A percentile compares a stretch with the other conserved stretches of the same genome.
These are phyloP conservation scores for Amoebophrya sp. DNA, from an alignment of 169 alveolate species.

Conservation along the genomic window DNA sequence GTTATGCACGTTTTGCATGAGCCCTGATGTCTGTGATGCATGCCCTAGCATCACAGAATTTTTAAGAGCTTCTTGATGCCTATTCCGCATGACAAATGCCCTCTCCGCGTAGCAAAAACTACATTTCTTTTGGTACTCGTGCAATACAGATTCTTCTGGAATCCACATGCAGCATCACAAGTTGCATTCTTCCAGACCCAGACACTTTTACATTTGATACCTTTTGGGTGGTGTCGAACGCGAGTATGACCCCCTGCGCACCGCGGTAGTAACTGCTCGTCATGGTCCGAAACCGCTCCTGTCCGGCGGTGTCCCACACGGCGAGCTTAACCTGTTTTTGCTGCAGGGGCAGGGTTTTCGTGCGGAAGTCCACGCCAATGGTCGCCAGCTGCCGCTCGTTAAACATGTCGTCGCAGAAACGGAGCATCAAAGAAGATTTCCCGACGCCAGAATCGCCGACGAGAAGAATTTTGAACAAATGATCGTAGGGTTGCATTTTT, in stretches of 20 bases:
- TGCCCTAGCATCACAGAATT: too few species aligned
- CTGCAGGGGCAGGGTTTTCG: neutral
- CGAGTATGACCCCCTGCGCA: conserved; percentile 90
- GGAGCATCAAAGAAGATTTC: conserved; percentile 88
- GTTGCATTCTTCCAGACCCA: too few species aligned
- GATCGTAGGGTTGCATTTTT: conserved; percentile 56
- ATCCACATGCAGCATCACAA: too few species aligned
- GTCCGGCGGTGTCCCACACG: conserved; percentile 98
- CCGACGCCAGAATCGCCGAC: conserved; percentile 99
- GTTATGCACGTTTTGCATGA: too few species aligned
- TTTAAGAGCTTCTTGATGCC: too few species aligned
- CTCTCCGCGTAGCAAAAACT: too few species aligned
- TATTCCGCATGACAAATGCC: too few species aligned
- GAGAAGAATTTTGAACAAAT: conserved; percentile 86
- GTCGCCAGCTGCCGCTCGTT: conserved; percentile 79
- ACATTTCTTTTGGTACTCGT: too few species aligned
- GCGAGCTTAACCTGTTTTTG: neutral
- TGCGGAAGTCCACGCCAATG: conserved; percentile 57
- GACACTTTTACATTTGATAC: too few species aligned
- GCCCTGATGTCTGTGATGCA: too few species aligned
- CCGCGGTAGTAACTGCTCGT: conserved; percentile 95
- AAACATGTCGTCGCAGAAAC: conserved; percentile 81
- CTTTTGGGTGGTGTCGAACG: conserved; percentile 56
- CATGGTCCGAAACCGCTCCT: conserved; percentile 90
- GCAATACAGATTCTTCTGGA: too few species aligned